phyloP scores from a whole-genome alignment of 768 basidiomycete species.

The Tulasnella calospora region DNA sequence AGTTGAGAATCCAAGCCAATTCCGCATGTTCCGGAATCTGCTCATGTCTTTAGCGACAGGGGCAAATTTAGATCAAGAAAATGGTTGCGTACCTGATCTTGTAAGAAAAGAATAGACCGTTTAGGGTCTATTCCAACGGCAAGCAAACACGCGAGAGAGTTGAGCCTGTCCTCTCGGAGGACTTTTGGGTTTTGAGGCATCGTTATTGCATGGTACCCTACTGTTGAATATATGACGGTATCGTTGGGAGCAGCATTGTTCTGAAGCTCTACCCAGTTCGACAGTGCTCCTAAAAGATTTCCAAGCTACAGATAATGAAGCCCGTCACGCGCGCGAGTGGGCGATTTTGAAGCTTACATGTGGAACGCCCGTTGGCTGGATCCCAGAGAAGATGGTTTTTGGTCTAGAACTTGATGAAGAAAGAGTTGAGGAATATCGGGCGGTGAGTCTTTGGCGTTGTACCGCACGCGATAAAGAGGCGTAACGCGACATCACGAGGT shows the following conservation, averaged over 20 bases:
- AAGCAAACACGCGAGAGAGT: slow-evolving; percentile 67
- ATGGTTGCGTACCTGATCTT: slow-evolving; percentile 71
- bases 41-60: not conserved
- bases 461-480: not conserved
- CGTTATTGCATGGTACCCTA: slow-evolving; percentile 92
- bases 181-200: slow-evolving; percentile 74
- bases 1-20: slow-evolving; percentile 84
- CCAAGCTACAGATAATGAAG: slow-evolving; percentile 58
- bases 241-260: slow-evolving; percentile 53
- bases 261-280: slow-evolving; percentile 84
- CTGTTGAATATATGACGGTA: slow-evolving; percentile 75
- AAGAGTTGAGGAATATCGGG: not conserved
- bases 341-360: slow-evolving; percentile 53
- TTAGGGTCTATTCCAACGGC: slow-evolving; percentile 81
- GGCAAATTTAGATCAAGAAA: not conserved
- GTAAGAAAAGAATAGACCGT: slow-evolving; percentile 72
- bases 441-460: not conserved
- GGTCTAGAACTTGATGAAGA: not conserved
- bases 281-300: slow-evolving; percentile 86
- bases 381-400: slow-evolving; percentile 68
- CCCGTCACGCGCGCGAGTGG: not conserved
- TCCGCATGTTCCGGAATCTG: slow-evolving; percentile 83
- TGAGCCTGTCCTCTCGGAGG: slow-evolving; percentile 57
- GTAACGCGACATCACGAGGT: not conserved
- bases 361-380: slow-evolving; percentile 88